Percentiles rank a stretch among this genome's conserved stretches.
Conservation (phyloP, 202 grass and related monocot genomes). For the Elaeis oleifera region DNA sequence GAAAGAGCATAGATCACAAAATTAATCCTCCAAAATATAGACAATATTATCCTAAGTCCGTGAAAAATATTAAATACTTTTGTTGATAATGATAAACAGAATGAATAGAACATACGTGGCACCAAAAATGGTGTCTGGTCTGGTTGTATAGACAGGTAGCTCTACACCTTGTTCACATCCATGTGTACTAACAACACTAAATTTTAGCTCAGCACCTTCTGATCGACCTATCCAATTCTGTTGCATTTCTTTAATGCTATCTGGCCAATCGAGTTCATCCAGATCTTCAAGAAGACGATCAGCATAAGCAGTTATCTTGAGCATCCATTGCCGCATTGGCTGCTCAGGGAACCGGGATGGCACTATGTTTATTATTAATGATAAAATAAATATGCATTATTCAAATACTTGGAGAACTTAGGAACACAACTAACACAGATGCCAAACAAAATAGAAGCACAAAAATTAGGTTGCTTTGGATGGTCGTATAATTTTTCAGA, state of each 20-base stretch:
- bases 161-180: slow-evolving; percentile 37
- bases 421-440: slow-evolving; percentile 12
- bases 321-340: slow-evolving; percentile 98
- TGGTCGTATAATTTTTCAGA: slow-evolving; percentile 13
- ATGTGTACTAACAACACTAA: slow-evolving; percentile 45
- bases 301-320: slow-evolving; percentile 92
- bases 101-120: slow-evolving; percentile 51
- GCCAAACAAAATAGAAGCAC: slow-evolving; percentile 1
- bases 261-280: slow-evolving; percentile 84
- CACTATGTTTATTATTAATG: no score
- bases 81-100: not conserved
- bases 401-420: slow-evolving; percentile 12
- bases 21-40: no score
- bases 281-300: slow-evolving; percentile 94
- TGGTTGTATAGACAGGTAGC: slow-evolving; percentile 79
- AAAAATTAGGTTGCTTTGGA: not conserved
- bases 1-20: slow-evolving; percentile 6
- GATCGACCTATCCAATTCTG: slow-evolving; percentile 94
- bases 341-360: slow-evolving; percentile 31
- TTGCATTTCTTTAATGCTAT: slow-evolving; percentile 99
- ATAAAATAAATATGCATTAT: not conserved
- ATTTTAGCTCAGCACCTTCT: slow-evolving; percentile 83
- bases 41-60: not conserved
- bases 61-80: slow-evolving; percentile 22
- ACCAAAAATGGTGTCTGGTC: slow-evolving; percentile 92